A percentile compares a stretch with the other conserved stretches of the same genome.
phyloP scores from a whole-genome alignment of 2,329 filamentous ascomycete genomes.

The Aureobasidium sp. region DNA sequence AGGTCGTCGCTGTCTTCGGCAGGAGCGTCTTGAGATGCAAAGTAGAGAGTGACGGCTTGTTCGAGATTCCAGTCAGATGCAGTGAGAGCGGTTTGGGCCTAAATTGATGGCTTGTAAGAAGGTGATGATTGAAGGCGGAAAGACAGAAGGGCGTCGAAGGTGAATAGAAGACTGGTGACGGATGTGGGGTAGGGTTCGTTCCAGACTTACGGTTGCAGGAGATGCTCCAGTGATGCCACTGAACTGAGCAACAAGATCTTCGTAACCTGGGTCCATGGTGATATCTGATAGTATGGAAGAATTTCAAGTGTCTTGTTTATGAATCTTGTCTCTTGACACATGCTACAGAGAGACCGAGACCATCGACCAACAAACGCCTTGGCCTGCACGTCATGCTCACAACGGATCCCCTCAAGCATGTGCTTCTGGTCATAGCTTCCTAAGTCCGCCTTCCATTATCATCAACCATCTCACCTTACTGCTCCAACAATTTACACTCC shows the following conservation, averaged over 20 bases:
- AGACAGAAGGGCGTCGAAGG: background rate
- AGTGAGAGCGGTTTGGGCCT: constrained; percentile 38
- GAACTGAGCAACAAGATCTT: constrained; percentile 28
- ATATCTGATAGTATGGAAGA: background rate
- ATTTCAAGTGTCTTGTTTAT: background rate
- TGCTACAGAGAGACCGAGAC: background rate
- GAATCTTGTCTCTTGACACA: background rate
- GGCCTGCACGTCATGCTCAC: background rate
- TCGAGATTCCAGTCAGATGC: constrained; percentile 39
- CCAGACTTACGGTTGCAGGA: constrained; percentile 23
- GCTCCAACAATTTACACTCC: too few relatives aligned
- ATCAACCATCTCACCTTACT: background rate
- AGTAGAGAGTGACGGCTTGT: constrained; percentile 37
- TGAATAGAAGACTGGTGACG: background rate
- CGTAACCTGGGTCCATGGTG: constrained; percentile 23
- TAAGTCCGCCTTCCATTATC: background rate
- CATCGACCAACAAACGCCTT: background rate
- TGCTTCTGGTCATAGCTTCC: constrained; percentile 8
- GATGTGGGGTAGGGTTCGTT: background rate
- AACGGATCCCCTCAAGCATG: constrained; percentile 1
- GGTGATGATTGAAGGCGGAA: background rate
- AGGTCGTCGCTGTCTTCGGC: constrained; percentile 27
- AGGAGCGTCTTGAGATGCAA: constrained; percentile 27
- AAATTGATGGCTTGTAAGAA: background rate
- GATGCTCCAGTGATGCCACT: constrained; percentile 28